Conservation (phyloP, 257 asterid species). For the Ajuga chamaepitys region DNA sequence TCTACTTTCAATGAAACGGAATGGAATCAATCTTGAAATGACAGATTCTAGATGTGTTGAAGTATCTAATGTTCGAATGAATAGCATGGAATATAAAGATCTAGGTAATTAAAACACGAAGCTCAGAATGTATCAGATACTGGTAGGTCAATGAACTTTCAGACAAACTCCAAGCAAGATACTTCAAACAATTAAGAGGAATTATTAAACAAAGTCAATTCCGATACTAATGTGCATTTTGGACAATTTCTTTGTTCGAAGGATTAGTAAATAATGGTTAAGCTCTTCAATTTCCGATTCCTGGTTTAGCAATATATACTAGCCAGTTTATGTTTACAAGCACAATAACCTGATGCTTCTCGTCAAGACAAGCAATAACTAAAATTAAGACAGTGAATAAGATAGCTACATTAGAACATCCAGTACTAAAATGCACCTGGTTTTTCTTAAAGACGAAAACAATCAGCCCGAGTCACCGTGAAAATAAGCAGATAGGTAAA, state of each 20-base stretch:
- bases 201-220: background rate
- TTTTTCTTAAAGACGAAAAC: conserved; percentile 35
- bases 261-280: conserved; percentile 18
- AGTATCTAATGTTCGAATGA: too few relatives aligned
- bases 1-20: too few relatives aligned
- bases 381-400: conserved; percentile 25
- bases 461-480: conserved; percentile 47
- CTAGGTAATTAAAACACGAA: background rate
- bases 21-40: conserved; percentile 22
- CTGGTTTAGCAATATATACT: conserved; percentile 31
- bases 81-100: conserved; percentile 14
- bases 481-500: conserved; percentile 34
- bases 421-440: conserved; percentile 43
- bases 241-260: too few relatives aligned
- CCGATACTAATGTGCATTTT: conserved; percentile 1
- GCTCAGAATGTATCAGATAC: too few relatives aligned
- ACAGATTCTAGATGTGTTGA: conserved; percentile 11
- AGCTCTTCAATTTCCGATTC: conserved; percentile 14
- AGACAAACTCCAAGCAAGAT: background rate
- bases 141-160: background rate
- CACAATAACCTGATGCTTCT: conserved; percentile 28
- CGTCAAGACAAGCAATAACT: conserved; percentile 28
- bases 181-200: background rate
- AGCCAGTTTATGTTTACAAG: conserved; percentile 28
- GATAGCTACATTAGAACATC: conserved; percentile 38